Base-by-base conservation (phyloP, 2,329 filamentous ascomycete species). In the Trichoderma atrobrunneum region DNA sequence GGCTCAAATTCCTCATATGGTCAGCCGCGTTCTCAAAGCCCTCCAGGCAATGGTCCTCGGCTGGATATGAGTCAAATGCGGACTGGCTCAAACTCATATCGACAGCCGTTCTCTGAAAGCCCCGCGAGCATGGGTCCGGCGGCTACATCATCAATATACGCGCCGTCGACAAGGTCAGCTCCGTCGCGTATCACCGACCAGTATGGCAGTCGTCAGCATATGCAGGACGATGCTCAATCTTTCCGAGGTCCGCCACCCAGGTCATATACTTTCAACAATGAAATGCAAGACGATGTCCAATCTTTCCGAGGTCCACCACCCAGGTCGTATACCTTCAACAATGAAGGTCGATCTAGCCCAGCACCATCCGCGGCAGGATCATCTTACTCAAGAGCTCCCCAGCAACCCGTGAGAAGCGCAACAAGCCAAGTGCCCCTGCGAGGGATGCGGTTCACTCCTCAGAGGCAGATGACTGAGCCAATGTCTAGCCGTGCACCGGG, bases 381-480 rank as follows among this genome's bases (percentile, higher is more conserved):
- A 24, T 74, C 75, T 10, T 81, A 80, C 24, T 32, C 67, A 5
- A 64, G 60, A 51, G 57, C 65, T 5, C 66, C 66, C 3, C 71
- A 43, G 26, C 74, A 73, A 28, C 76, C 81, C 1, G 71, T 76
- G 68, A 81, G 85, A 39, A 86, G 83, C 70, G 79, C 80, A 32
- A 85, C 84, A 16, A 80, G 81, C 1, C 81, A 81, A 5, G 74
- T 81, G 4, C 68, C 68, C 30, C 7, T 63, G 30, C 59, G 68
- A 3, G 71, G 62, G 6, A 30, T 54, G 21, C 80, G 79, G 14
- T 79, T 80, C 48, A 76, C 81, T 32, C 83, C 83, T 1, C 81
- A 82, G 74, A 81, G 85, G 65, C 86, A 83, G 70, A 82, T 86
- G 81, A 86, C 85, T 26, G 83, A 82, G 5, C 83, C 84, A 5